Evolutionary conservation across 371 early-diverging fungal species (phyloP), one percentile per base, ranked within the genome.

Genomic region (Rhizopus stolonifer): DNA sequence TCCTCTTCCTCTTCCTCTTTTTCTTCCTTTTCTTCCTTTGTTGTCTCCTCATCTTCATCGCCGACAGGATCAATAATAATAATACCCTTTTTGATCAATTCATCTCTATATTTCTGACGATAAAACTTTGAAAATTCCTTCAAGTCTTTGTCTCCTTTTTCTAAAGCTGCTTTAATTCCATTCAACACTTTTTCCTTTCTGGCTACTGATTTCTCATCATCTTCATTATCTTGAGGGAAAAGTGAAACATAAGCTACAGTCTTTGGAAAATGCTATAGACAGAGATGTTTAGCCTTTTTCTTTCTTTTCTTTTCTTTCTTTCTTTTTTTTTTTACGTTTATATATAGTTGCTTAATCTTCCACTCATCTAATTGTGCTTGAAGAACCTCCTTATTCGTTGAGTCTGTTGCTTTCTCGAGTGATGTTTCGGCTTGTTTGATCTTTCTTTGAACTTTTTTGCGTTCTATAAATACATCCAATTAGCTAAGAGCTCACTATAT

Each of bases 231-330:
- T n/a, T 46, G 46, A 13, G 63, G 56, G 32, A 56, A 70, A 15
- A 76, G 50, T 8, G 76, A 69, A 11, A 68, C 61, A 45, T 76
- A 76, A n/a, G 59, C 56, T n/a, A 64, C 14, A 4, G 65, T 62
- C 13, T 56, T 60, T 7, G 76, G 76, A 36, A 49, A 72, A 56
- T 72, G 49, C 65, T 61, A 66, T 15, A 36, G 18, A 4, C n/a
- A n/a, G 1, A 47, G 39, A 17, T 25, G 8, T 42, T 18, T 10
- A 24, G 14, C 4, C 14, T 21, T 19, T 44, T 32, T 18, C 39
- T 19, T 11, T 24, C 18, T 46, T 23, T 10, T 19, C n/a, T 26
- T 11, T 15, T 23, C 55, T 15, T 36, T 36, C 14, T 36, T n/a
- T 36, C n/a, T 14, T 36, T n/a, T 36, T 15, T 14, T 36, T 14